Conservation (phyloP, 1,284 basidiomycete species). For the Microbotryum lychnidis-dioicae region DNA sequence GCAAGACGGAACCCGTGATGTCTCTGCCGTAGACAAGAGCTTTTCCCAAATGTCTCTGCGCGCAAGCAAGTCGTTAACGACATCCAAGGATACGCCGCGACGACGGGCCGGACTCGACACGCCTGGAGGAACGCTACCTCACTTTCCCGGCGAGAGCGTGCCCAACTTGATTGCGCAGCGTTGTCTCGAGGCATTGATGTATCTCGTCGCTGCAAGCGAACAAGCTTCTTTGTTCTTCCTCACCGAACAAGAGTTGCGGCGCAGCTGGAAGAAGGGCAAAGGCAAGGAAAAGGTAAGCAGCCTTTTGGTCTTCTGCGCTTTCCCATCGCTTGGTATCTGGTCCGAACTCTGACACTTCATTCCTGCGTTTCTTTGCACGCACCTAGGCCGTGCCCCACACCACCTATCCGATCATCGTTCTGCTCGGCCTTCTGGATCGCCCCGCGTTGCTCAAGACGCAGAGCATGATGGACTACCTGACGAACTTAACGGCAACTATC, state of each 20-base stretch:
- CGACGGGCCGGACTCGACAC: slow-evolving; percentile 50
- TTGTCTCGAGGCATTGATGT: slow-evolving; percentile 77
- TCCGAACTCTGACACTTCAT: slow-evolving; percentile 48
- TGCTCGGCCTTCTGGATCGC: slow-evolving; percentile 76
- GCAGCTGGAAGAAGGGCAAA: slow-evolving; percentile 70
- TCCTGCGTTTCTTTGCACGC: not conserved
- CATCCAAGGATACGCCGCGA: slow-evolving; percentile 61
- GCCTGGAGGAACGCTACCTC: slow-evolving; percentile 46
- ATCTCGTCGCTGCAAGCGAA: slow-evolving; percentile 76
- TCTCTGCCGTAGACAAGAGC: slow-evolving; percentile 83
- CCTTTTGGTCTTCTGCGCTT: too few species aligned
- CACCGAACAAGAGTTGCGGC: slow-evolving; percentile 74
- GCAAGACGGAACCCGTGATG: slow-evolving; percentile 88
- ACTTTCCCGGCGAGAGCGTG: slow-evolving; percentile 69
- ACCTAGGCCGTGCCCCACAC: slow-evolving; percentile 14
- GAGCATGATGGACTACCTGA: slow-evolving; percentile 83
- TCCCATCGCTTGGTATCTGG: too few species aligned
- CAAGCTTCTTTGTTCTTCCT: slow-evolving; percentile 82
- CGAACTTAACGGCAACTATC: slow-evolving; percentile 71
- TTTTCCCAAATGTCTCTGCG: slow-evolving; percentile 85
- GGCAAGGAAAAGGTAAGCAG: slow-evolving; percentile 63
- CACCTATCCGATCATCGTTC: slow-evolving; percentile 62
- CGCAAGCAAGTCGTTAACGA: slow-evolving; percentile 51
- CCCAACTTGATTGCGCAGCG: slow-evolving; percentile 87
- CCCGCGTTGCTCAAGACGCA: slow-evolving; percentile 74